Evolutionary conservation across 139 green algal genomes (phyloP), one percentile per base, ranked within the genome.

Genomic region (Chlorella sp.): DNA sequence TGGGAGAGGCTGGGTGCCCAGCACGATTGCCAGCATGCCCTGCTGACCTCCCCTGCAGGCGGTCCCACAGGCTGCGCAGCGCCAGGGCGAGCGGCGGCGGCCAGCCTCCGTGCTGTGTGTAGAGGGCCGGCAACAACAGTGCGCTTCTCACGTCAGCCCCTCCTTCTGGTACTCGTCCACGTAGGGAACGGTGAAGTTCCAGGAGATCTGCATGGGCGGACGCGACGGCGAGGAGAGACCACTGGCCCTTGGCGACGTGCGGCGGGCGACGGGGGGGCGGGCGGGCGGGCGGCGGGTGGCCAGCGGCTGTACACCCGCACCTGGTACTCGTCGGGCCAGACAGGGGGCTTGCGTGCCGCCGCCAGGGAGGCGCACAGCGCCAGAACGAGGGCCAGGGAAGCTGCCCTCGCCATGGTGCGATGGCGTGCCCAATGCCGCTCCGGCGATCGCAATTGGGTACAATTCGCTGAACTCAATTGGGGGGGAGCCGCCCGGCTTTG

Each of bases 181-280:
- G 33, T 83, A 83, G 8, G 78, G 78, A 62, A 83, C 61, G 21
- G 42, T 67, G 23, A 83, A 80, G n/a, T 83, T 67, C 17, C 46
- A 83, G 9, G 62, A 77, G 5, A 81, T 45, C 76, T 81, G 64
- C 46, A 31, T 5, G 21, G 45, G 17, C 15, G 19, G 5, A 42
- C 7, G 6, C 12, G 33, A 33, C 31, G 7, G 31, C 12, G 33
- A n/a, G 3, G 62, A 27, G 4, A 41, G 1, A 69, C 25, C 6
- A 6, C 1, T 15, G 21, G 23, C 25, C 17, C 25, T 29, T 29
- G 35, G 19, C 23, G 46, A 0, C 12, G 40, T 25, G 7, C 38
- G 38, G 25, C 11, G 23, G 43, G 9, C 21, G 14, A 14, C 1
- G 23, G 8, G 33, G 67, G 33, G 8, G 50, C 33, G 19, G 8